A percentile compares a stretch with the other conserved stretches of the same genome.
These are phyloP conservation scores for Populus alba DNA, from an alignment of 345 rosid genomes.

Conservation along the genomic window DNA sequence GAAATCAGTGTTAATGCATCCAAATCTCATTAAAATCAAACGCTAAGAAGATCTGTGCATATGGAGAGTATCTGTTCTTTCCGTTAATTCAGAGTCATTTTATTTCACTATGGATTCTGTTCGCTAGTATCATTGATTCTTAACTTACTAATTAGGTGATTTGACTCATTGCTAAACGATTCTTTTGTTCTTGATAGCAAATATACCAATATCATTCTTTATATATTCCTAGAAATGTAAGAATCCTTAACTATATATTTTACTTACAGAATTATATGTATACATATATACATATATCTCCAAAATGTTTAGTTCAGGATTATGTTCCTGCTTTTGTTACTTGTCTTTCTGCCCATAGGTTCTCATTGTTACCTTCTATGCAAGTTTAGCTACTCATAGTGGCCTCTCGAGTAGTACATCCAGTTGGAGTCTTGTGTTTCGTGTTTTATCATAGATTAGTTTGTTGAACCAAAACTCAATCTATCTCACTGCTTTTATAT, in stretches of 20 bases:
- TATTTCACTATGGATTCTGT: slow-evolving; percentile 29
- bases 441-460: slow-evolving; percentile 14
- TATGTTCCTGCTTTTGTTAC: slow-evolving; percentile 5
- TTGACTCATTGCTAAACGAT: slow-evolving; percentile 33
- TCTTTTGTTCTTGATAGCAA: slow-evolving; percentile 34
- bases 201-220: slow-evolving; percentile 34
- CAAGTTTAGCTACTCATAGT: slow-evolving; percentile 28
- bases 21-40: slow-evolving; percentile 21
- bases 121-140: slow-evolving; percentile 31
- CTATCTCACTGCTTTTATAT: neutral
- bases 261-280: slow-evolving; percentile 12
- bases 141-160: slow-evolving; percentile 17
- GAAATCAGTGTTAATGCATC: slow-evolving; percentile 26
- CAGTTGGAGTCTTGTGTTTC: slow-evolving; percentile 23
- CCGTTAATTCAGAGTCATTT: slow-evolving; percentile 25
- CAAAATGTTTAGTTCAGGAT: slow-evolving; percentile 19
- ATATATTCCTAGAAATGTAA: slow-evolving; percentile 41
- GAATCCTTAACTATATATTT: slow-evolving; percentile 16
- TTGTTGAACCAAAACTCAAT: slow-evolving; percentile 6
- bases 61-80: slow-evolving; percentile 36
- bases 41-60: slow-evolving; percentile 34
- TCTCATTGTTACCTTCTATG: slow-evolving; percentile 18
- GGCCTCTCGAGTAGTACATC: slow-evolving; percentile 57
- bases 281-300: neutral
- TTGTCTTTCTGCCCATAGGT: slow-evolving; percentile 33